A percentile compares a stretch with the other conserved stretches of the same genome.
Evolutionary conservation across 2,329 filamentous ascomycete species (phyloP).

Genomic region (Lecanicillium sp.): DNA sequence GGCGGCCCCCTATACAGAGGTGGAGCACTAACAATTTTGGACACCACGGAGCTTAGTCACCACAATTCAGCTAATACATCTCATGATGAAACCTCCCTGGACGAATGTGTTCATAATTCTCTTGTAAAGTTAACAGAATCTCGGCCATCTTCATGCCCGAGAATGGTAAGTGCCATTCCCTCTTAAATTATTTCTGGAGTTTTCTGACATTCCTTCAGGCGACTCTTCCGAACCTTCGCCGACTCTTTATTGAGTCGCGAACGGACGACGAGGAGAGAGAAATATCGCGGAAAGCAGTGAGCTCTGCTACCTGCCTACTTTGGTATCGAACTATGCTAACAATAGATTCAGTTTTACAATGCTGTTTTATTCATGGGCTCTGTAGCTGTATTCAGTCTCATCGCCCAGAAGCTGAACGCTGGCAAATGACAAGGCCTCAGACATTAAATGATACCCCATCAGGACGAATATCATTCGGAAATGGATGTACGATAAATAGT

Average conservation of each 20-base stretch:
- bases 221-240: conserved; percentile 86
- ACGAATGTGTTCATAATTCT: too few species aligned
- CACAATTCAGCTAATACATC: too few species aligned
- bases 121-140: too few species aligned
- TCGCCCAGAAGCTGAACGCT: conserved; percentile 76
- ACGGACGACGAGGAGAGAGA: conserved; percentile 91
- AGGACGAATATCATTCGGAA: too few species aligned
- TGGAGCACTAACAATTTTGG: too few species aligned
- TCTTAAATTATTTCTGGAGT: background rate
- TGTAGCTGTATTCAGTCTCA: conserved; percentile 85
- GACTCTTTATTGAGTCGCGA: conserved; percentile 89
- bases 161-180: background rate
- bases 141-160: background rate
- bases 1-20: too few species aligned
- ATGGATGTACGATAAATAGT: too few species aligned
- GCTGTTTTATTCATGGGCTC: conserved; percentile 94
- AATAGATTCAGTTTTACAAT: conserved; percentile 77
- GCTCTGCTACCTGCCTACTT: too few species aligned
- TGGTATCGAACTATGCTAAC: too few species aligned
- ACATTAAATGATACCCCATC: background rate
- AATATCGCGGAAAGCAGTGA: conserved; percentile 84
- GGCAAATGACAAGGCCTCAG: conserved; percentile 19
- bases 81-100: too few species aligned
- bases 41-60: too few species aligned
- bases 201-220: conserved; percentile 35